phyloP scores from a whole-genome alignment of 2,329 filamentous ascomycete species.

The Colletotrichum sp. region DNA sequence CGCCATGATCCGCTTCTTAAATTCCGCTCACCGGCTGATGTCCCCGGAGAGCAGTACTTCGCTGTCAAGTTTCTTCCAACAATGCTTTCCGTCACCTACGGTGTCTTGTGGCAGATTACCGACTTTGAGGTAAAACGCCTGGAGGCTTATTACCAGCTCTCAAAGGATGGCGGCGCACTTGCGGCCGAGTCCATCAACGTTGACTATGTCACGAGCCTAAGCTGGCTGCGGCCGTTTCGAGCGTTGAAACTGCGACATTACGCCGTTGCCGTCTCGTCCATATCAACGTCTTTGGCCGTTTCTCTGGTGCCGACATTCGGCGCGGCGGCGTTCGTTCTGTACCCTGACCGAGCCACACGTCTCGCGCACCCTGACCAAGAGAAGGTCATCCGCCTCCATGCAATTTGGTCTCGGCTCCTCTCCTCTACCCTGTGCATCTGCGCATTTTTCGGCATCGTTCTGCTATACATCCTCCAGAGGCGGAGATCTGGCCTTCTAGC shows the following conservation, averaged over 20 bases:
- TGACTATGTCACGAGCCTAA: constrained; percentile 74
- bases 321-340: constrained; percentile 64
- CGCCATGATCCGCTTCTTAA: constrained; percentile 46
- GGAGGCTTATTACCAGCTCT: constrained; percentile 71
- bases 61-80: constrained; percentile 69
- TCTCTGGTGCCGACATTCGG: constrained; percentile 73
- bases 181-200: constrained; percentile 74
- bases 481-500: constrained; percentile 69
- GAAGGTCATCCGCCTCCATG: constrained; percentile 62
- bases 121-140: constrained; percentile 71
- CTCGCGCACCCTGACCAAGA: constrained; percentile 39
- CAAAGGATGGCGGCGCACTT: constrained; percentile 62
- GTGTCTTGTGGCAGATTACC: constrained; percentile 69
- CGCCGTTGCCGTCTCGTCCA: constrained; percentile 69
- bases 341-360: constrained; percentile 54
- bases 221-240: constrained; percentile 66
- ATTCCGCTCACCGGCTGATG: constrained; percentile 55
- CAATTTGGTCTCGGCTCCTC: constrained; percentile 66
- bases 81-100: constrained; percentile 64
- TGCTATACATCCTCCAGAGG: constrained; percentile 66
- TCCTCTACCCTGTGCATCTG: constrained; percentile 61
- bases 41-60: constrained; percentile 60
- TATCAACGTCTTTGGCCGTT: constrained; percentile 69
- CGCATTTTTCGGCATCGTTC: constrained; percentile 58
- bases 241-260: constrained; percentile 69